Evolutionary conservation across 768 basidiomycete species (phyloP).

Genomic region (Lactarius sanguifluus): DNA sequence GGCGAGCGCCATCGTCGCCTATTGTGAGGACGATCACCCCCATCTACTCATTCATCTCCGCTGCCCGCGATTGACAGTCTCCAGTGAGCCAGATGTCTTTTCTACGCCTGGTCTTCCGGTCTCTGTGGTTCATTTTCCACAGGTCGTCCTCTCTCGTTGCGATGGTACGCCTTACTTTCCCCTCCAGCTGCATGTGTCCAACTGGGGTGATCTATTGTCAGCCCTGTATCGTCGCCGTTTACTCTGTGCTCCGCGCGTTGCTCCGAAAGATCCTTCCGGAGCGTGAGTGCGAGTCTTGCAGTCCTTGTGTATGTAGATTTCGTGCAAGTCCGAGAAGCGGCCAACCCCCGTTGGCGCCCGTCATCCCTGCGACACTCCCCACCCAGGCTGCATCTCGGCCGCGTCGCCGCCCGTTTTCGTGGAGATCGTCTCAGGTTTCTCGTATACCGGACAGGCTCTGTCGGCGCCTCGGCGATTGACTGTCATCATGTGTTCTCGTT

Average conservation of each 20-base stretch:
- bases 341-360: not conserved
- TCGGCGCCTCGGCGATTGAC: slow-evolving; percentile 9
- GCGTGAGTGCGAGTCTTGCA: not conserved
- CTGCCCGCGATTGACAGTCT: not conserved
- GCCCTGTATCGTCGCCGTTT: slow-evolving; percentile 13
- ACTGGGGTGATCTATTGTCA: slow-evolving; percentile 8
- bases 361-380: not conserved
- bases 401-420: slow-evolving; percentile 5
- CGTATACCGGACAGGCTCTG: slow-evolving; percentile 29
- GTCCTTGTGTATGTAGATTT: not conserved
- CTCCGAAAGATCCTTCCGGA: not conserved
- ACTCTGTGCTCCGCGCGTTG: slow-evolving; percentile 18
- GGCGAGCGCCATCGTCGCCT: not conserved
- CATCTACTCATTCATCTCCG: not conserved
- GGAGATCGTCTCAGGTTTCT: slow-evolving; percentile 20
- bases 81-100: slow-evolving; percentile 16
- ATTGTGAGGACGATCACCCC: slow-evolving; percentile 9
- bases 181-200: not conserved
- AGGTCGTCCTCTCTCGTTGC: slow-evolving; percentile 11
- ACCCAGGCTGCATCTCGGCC: slow-evolving; percentile 8
- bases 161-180: slow-evolving; percentile 15
- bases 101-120: slow-evolving; percentile 8
- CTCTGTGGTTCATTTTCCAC: slow-evolving; percentile 19
- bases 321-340: not conserved
- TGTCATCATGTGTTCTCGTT: not conserved